These are phyloP conservation scores for Hyphodiscus sp. DNA, from an alignment of 2,329 filamentous ascomycete species.

Conservation along the genomic window DNA sequence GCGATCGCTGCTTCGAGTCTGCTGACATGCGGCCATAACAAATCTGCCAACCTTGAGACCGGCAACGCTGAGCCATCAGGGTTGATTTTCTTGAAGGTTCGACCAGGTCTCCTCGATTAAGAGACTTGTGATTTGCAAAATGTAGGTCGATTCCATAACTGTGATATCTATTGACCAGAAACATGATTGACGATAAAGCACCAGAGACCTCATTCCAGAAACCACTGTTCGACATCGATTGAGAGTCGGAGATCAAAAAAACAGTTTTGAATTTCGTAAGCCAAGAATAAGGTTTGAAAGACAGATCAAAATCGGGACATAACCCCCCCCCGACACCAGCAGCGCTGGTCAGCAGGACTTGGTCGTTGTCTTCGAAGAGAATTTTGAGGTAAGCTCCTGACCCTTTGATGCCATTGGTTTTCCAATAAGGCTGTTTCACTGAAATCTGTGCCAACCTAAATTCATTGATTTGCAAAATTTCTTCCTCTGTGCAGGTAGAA, in stretches of 20 bases:
- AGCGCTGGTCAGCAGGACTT: neutral
- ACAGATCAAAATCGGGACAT: neutral
- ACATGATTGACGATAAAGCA: neutral
- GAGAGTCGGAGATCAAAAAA: neutral
- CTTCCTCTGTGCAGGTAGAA: neutral
- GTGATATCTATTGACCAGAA: neutral
- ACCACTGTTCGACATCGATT: neutral
- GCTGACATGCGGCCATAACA: neutral
- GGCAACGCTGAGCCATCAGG: neutral
- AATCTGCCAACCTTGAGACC: neutral
- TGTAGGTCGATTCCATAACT: neutral
- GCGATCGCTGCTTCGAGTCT: neutral
- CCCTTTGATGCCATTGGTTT: neutral
- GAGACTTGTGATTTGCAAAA: neutral
- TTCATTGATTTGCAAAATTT: neutral
- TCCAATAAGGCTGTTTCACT: neutral
- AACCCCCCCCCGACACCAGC: neutral
- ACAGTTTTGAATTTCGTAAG: neutral
- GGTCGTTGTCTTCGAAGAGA: neutral
- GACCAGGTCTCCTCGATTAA: neutral
- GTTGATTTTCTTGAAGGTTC: neutral
- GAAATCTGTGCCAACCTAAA: neutral
- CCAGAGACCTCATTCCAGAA: neutral
- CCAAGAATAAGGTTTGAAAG: neutral
- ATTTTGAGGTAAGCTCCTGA: neutral